Evolutionary conservation across 768 basidiomycete genomes (phyloP), one percentile per base, ranked within the genome.

Genomic region (Zangia roseola): DNA sequence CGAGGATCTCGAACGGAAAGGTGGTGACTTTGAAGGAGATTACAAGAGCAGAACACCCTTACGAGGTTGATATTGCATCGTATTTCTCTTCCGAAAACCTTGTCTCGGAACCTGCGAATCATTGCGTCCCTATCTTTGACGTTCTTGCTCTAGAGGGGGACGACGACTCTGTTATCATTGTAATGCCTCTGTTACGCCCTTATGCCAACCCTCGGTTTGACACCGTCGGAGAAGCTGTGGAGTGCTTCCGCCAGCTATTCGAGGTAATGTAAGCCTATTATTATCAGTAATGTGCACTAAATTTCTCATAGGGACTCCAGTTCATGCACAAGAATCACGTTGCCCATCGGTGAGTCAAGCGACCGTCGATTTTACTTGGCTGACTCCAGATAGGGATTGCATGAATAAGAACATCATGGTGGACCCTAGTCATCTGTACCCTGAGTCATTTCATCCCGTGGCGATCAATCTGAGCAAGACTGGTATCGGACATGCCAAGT

Each of bases 271-370:
- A 12, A 17, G 6, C 16, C 5, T 12, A 1, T 45, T 20, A 6
- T 13, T 20, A 4, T 46, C 20, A 1, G 10, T 6, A 4, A 10
- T 14, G 25, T 10, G 8, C 39, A 13, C 28, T 47, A 17, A 44
- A 37, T 2, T 0, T 16, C 19, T n/a, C 16, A 1, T 17, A 71
- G 70, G 69, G 69, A 2, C 40, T 74, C 0, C 54, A 59, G 17
- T 74, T 70, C 40, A 66, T 74, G 57, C 72, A 75, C 31, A 10
- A 60, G 5, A 56, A 69, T 33, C 59, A 47, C 3, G 62, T 73
- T 19, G 69, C 64, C 0, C 73, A 75, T 46, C 55, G 71, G 71
- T 69, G 50, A 23, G 54, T 52, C 26, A n/a, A 16, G 14, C 2
- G 7, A 6, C 8, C 14, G 6, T 31, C 5, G 14, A 16, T 16